Conservation (phyloP, 768 basidiomycete genomes). For the Rhodotorula taiwanensis region DNA sequence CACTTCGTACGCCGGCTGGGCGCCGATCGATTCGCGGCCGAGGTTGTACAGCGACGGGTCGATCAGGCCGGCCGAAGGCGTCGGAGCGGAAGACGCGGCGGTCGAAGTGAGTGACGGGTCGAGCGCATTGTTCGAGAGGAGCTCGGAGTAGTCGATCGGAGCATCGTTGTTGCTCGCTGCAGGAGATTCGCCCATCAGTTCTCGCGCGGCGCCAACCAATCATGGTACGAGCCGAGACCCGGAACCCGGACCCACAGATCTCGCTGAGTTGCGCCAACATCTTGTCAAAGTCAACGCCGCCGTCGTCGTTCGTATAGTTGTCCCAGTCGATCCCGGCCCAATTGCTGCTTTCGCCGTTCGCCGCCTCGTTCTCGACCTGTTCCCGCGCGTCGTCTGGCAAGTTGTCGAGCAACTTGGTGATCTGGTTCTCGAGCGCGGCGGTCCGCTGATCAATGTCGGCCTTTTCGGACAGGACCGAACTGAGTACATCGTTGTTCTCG, state of each 20-base stretch:
- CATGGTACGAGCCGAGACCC: neutral
- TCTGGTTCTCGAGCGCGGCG: conserved; percentile 31
- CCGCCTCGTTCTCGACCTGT: conserved; percentile 10
- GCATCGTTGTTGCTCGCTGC: neutral
- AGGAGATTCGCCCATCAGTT: neutral
- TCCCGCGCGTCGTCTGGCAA: conserved; percentile 29
- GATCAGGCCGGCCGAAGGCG: neutral
- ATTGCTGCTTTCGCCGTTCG: neutral
- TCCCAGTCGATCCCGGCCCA: conserved; percentile 14
- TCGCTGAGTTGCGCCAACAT: conserved; percentile 31
- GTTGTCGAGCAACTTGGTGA: conserved; percentile 21
- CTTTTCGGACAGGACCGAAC: conserved; percentile 19
- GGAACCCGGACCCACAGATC: neutral
- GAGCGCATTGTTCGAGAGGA: conserved; percentile 2
- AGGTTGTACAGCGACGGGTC: neutral
- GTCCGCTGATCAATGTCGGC: conserved; percentile 27
- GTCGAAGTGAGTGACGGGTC: neutral
- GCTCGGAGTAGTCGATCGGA: conserved; percentile 22
- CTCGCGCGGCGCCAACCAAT: too few species aligned
- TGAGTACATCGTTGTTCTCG: conserved; percentile 8
- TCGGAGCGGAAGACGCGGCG: neutral
- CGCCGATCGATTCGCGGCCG: neutral
- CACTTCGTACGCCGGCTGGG: conserved; percentile 4
- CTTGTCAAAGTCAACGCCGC: conserved; percentile 30
- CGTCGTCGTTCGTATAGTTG: neutral